Percentiles rank a stretch among this genome's conserved stretches.
These are phyloP conservation scores for Cyanophora paradoxa DNA, from an alignment of 78 protist genomes.

Conservation along the genomic window DNA sequence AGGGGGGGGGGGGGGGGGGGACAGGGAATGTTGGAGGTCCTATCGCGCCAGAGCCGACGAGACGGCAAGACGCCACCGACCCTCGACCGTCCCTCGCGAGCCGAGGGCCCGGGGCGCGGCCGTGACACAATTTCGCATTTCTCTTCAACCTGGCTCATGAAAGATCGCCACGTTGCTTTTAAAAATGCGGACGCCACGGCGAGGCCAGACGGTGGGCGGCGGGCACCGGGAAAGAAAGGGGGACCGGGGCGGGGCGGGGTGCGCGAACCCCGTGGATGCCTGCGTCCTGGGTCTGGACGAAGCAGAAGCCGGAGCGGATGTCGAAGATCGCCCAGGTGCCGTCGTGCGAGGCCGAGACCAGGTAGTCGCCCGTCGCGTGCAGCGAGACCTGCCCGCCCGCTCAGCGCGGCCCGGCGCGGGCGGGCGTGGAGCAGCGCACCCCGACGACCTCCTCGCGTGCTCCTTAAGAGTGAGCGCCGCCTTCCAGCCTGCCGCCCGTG, in stretches of 20 bases:
- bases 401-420: too few relatives aligned
- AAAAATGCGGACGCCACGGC: not conserved
- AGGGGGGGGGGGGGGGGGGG: not conserved
- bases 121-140: not conserved
- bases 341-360: constrained; percentile 55
- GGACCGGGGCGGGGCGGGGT: not conserved
- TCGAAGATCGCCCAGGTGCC: constrained; percentile 69
- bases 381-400: too few relatives aligned
- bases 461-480: too few relatives aligned
- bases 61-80: not conserved
- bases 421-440: too few relatives aligned
- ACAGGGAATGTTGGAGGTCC: not conserved
- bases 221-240: not conserved
- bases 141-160: not conserved
- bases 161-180: too few relatives aligned
- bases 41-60: not conserved
- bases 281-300: not conserved
- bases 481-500: too few relatives aligned
- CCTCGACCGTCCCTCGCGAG: not conserved
- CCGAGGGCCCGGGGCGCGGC: not conserved
- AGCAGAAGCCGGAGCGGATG: constrained; percentile 18
- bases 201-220: not conserved
- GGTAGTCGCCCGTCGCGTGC: constrained; percentile 54
- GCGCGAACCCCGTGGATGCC: too few relatives aligned
- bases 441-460: constrained; percentile 48